Conservation (phyloP, 441 rosid genomes). For the Dalechampia spathulata region DNA sequence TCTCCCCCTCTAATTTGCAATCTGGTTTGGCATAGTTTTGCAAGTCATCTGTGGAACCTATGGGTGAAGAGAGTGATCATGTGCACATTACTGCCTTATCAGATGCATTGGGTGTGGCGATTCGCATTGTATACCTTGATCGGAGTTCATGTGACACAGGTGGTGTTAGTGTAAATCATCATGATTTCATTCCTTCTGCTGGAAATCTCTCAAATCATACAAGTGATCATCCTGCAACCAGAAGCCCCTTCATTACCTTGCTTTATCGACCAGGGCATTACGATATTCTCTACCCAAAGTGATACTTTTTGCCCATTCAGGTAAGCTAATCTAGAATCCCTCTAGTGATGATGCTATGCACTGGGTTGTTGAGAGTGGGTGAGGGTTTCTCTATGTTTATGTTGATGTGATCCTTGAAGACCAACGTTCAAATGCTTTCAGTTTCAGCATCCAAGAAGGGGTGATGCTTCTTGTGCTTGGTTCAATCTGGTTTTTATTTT, state of each 20-base stretch:
- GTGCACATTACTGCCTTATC: constrained; percentile 85
- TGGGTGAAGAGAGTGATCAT: constrained; percentile 99
- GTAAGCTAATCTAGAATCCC: constrained; percentile 21
- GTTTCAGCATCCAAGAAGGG: not conserved
- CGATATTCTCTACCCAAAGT: constrained; percentile 87
- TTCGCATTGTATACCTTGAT: constrained; percentile 88
- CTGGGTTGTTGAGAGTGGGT: not conserved
- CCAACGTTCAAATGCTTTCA: not conserved
- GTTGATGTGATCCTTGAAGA: not conserved
- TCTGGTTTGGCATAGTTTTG: constrained; percentile 60
- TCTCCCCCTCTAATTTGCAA: constrained; percentile 4
- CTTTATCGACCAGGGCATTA: constrained; percentile 98
- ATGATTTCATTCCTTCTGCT: constrained; percentile 69
- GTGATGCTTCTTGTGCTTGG: not conserved
- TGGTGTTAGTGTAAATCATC: constrained; percentile 79
- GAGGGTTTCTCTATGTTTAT: constrained; percentile 1
- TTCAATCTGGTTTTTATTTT: not conserved
- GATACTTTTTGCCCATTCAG: constrained; percentile 20
- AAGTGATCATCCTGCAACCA: constrained; percentile 23
- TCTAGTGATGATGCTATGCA: not conserved
- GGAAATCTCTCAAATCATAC: constrained; percentile 26
- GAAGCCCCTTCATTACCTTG: constrained; percentile 66
- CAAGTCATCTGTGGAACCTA: constrained; percentile 97
- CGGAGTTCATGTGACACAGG: constrained; percentile 82
- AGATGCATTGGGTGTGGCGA: constrained; percentile 86